These are phyloP conservation scores for Flaveria trinervia DNA, from an alignment of 129 eudicot genomes.

Conservation along the genomic window DNA sequence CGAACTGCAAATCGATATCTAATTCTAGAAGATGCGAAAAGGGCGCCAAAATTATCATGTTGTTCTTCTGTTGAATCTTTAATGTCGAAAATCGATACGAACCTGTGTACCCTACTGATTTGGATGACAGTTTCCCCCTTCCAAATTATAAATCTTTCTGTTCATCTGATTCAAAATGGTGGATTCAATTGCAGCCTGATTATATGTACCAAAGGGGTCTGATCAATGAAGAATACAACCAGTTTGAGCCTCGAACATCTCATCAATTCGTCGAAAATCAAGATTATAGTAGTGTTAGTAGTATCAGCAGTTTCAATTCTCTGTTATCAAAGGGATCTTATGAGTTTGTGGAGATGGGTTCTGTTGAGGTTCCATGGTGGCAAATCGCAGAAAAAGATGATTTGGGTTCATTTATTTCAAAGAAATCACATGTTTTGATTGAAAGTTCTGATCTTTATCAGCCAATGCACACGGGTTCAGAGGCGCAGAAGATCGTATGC, in stretches of 20 bases:
- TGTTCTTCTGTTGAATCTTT: slow-evolving; percentile 55
- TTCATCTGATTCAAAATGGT: slow-evolving; percentile 60
- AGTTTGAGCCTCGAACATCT: slow-evolving; percentile 17
- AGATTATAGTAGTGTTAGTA: slow-evolving; percentile 10
- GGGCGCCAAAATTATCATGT: slow-evolving; percentile 89
- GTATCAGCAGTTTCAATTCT: slow-evolving; percentile 8
- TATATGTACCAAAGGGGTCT: slow-evolving; percentile 49
- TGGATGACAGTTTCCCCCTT: slow-evolving; percentile 28
- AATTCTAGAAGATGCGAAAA: slow-evolving; percentile 89
- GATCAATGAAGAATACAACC: slow-evolving; percentile 39
- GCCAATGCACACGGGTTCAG: slow-evolving; percentile 38
- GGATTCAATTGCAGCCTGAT: slow-evolving; percentile 73
- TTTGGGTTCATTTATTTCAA: slow-evolving; percentile 49
- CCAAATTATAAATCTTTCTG: slow-evolving; percentile 36
- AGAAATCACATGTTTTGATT: slow-evolving; percentile 43
- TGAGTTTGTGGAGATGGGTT: slow-evolving; percentile 45
- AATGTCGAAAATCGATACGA: slow-evolving; percentile 52
- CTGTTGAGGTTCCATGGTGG: slow-evolving; percentile 68
- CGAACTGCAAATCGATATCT: slow-evolving; percentile 81
- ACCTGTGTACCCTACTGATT: slow-evolving; percentile 28
- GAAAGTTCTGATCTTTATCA: slow-evolving; percentile 63
- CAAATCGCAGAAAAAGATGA: slow-evolving; percentile 53
- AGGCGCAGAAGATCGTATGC: slow-evolving; percentile 20
- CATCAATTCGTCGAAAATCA: slow-evolving; percentile 41
- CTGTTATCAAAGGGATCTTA: slow-evolving; percentile 34